These are phyloP conservation scores for Podosphaera xanthii DNA, from an alignment of 2,329 filamentous ascomycete genomes.

Conservation along the genomic window DNA sequence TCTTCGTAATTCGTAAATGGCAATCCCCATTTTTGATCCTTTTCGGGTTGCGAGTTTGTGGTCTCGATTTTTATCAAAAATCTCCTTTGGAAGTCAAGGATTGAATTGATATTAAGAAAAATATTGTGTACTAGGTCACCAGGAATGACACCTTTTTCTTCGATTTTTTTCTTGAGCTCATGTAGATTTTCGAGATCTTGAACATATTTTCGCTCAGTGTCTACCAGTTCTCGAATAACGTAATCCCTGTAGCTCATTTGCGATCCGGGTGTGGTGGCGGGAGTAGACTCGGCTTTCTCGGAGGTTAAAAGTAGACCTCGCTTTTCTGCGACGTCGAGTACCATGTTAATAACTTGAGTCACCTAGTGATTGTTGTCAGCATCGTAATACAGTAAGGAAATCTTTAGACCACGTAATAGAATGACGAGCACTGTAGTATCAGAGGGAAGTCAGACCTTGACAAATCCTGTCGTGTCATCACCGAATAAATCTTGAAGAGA, in stretches of 20 bases:
- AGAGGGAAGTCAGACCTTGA: slow-evolving; percentile 39
- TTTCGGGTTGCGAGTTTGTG: slow-evolving; percentile 60
- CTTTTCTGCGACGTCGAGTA: slow-evolving; percentile 66
- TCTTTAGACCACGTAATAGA: not conserved
- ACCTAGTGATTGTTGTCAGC: slow-evolving; percentile 27
- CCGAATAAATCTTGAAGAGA: slow-evolving; percentile 80
- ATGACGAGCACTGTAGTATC: not conserved
- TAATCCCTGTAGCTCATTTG: slow-evolving; percentile 59
- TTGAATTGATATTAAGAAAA: slow-evolving; percentile 85
- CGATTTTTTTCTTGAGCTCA: slow-evolving; percentile 70
- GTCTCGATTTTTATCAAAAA: slow-evolving; percentile 94
- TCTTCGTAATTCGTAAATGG: slow-evolving; percentile 71
- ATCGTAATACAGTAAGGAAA: not conserved
- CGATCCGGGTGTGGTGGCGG: slow-evolving; percentile 27
- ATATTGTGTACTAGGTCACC: slow-evolving; percentile 86
- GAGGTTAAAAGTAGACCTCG: slow-evolving; percentile 47
- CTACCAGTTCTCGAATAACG: slow-evolving; percentile 75
- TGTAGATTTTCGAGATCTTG: slow-evolving; percentile 90
- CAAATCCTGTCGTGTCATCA: slow-evolving; percentile 88
- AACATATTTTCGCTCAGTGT: slow-evolving; percentile 92
- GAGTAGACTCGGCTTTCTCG: slow-evolving; percentile 28
- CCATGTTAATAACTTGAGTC: slow-evolving; percentile 74
- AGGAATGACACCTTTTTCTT: slow-evolving; percentile 67
- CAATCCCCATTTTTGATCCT: slow-evolving; percentile 80
- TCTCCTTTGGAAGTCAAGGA: slow-evolving; percentile 83